These are phyloP conservation scores for Cladosporium cucumerinum DNA, from an alignment of 2,329 filamentous ascomycete genomes.

Conservation along the genomic window DNA sequence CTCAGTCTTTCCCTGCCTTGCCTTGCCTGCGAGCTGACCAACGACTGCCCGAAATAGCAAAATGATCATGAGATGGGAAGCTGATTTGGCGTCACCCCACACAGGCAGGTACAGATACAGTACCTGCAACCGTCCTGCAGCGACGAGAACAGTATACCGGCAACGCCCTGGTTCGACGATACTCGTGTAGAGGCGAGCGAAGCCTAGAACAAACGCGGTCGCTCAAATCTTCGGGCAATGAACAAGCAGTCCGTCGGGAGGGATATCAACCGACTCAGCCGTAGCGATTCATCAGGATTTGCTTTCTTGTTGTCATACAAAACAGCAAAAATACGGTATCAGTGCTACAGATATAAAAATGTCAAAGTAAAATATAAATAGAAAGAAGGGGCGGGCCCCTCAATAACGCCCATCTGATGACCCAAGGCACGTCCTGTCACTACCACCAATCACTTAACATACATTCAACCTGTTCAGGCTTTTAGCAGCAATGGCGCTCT, in stretches of 20 bases:
- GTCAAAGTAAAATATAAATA: not conserved
- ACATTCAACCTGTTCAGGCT: conserved; percentile 19
- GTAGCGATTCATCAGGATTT: not conserved
- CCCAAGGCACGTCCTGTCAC: not conserved
- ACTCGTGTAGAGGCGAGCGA: too few relatives aligned
- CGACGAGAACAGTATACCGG: too few relatives aligned
- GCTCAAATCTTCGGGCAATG: too few relatives aligned
- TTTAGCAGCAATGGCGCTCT: conserved; percentile 41
- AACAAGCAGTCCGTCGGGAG: too few relatives aligned
- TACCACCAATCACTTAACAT: not conserved
- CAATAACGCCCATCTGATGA: not conserved
- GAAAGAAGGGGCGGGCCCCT: not conserved
- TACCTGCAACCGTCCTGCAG: not conserved
- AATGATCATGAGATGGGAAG: not conserved
- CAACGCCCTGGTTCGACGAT: too few relatives aligned
- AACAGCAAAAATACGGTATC: not conserved
- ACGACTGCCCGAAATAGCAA: not conserved
- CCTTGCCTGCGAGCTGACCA: not conserved
- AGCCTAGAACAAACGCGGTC: too few relatives aligned
- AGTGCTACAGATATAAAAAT: not conserved
- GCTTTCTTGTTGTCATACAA: not conserved
- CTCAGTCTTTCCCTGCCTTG: not conserved
- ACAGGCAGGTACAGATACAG: not conserved
- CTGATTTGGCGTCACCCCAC: not conserved
- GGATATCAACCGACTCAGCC: too few relatives aligned